Conservation (phyloP, 129 eudicot genomes). For the Chrysanthemum lavandulifolium region DNA sequence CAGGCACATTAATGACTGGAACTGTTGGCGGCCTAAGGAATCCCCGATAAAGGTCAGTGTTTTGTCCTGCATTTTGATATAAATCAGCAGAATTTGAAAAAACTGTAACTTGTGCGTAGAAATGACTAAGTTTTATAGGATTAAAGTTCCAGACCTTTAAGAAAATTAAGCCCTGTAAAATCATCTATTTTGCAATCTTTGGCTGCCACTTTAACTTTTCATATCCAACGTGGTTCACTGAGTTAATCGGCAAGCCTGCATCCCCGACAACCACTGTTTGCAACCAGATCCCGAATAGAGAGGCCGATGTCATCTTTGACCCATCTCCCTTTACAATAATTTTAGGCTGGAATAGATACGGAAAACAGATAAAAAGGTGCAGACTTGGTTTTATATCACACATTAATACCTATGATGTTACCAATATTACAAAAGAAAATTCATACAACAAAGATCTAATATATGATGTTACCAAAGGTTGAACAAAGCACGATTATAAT, state of each 20-base stretch:
- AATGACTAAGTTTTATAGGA: neutral
- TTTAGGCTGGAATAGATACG: conserved; percentile 58
- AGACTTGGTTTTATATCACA: neutral
- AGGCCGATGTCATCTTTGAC: conserved; percentile 63
- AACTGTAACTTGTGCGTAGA: neutral
- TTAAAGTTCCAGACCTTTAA: conserved; percentile 40
- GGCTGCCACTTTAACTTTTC: conserved; percentile 91
- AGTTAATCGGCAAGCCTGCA: conserved; percentile 39
- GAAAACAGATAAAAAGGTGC: neutral
- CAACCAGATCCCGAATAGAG: conserved; percentile 88
- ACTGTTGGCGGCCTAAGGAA: conserved; percentile 79
- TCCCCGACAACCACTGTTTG: conserved; percentile 70
- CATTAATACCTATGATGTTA: too few relatives aligned
- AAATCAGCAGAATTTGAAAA: conserved; percentile 19
- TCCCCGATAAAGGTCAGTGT: conserved; percentile 90
- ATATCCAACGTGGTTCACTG: conserved; percentile 73
- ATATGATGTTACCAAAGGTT: too few relatives aligned
- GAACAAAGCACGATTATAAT: too few relatives aligned
- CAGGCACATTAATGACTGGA: conserved; percentile 95
- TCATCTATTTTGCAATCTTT: conserved; percentile 67
- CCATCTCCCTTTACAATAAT: conserved; percentile 85
- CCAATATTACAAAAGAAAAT: too few relatives aligned
- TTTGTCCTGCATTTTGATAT: conserved; percentile 70
- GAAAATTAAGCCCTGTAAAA: conserved; percentile 53
- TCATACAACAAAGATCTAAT: too few relatives aligned